phyloP scores from a whole-genome alignment of 768 basidiomycete genomes.

The Lactarius vividus region DNA sequence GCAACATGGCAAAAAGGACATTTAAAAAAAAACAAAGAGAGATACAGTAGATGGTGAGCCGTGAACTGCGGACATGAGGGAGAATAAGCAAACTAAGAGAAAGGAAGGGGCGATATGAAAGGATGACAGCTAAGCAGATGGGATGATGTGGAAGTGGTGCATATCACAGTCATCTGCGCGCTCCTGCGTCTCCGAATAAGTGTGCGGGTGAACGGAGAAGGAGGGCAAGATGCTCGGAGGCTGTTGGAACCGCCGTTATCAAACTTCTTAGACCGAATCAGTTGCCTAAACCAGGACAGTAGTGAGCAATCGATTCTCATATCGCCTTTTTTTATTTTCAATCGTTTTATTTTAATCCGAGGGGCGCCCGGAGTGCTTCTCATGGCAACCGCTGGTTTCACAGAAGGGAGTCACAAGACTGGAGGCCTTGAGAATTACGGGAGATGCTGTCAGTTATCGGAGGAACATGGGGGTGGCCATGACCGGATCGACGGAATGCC shows the following conservation, averaged over 20 bases:
- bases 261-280: slow-evolving; percentile 21
- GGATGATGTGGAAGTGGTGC: neutral
- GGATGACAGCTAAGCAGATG: neutral
- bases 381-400: slow-evolving; percentile 14
- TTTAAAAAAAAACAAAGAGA: neutral
- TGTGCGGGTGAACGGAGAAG: neutral
- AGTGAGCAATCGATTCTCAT: slow-evolving; percentile 4
- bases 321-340: neutral
- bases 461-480: neutral
- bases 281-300: neutral
- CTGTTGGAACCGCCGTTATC: slow-evolving; percentile 12
- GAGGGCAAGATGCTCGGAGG: neutral
- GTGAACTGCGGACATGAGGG: neutral
- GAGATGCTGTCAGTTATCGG: neutral
- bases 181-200: neutral
- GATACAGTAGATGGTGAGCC: neutral
- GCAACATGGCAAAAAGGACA: neutral
- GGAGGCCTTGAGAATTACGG: neutral
- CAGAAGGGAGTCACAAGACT: slow-evolving; percentile 13
- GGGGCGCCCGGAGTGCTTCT: slow-evolving; percentile 3
- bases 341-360: neutral
- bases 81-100: neutral
- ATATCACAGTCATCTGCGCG: neutral
- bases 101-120: neutral
- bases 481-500: slow-evolving; percentile 17